phyloP scores from a whole-genome alignment of 2,329 filamentous ascomycete genomes.

The Lasiodiplodia gonubiensis region DNA sequence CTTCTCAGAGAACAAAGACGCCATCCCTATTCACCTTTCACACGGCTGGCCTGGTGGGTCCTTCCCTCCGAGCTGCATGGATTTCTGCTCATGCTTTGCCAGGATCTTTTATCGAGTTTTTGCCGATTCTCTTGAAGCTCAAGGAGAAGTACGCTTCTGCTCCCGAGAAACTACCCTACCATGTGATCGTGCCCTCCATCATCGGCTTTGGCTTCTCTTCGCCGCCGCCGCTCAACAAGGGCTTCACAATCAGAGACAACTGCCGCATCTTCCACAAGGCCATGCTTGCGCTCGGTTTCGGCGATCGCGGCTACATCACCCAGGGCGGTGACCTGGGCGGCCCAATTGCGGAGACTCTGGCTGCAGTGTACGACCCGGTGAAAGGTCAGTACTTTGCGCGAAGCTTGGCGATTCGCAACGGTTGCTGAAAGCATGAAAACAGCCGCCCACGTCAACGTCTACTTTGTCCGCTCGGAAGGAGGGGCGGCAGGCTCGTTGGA shows the following conservation, averaged over 20 bases:
- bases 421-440: neutral
- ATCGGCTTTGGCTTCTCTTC: slow-evolving; percentile 61
- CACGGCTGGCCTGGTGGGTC: slow-evolving; percentile 57
- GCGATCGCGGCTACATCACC: slow-evolving; percentile 54
- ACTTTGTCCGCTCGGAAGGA: neutral
- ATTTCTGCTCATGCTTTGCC: slow-evolving; percentile 42
- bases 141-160: slow-evolving; percentile 51
- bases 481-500: slow-evolving; percentile 39
- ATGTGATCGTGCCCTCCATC: slow-evolving; percentile 62
- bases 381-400: slow-evolving; percentile 31
- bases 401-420: no score
- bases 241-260: slow-evolving; percentile 51
- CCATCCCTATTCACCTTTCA: slow-evolving; percentile 58
- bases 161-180: slow-evolving; percentile 59
- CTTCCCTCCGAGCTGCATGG: slow-evolving; percentile 41
- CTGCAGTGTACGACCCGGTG: slow-evolving; percentile 39
- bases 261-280: slow-evolving; percentile 57
- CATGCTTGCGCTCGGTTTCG: slow-evolving; percentile 61
- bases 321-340: slow-evolving; percentile 65
- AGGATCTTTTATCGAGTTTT: slow-evolving; percentile 54
- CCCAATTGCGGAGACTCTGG: slow-evolving; percentile 52
- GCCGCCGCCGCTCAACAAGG: slow-evolving; percentile 52
- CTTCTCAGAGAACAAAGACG: slow-evolving; percentile 58
- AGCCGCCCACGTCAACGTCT: slow-evolving; percentile 5
- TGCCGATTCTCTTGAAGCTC: slow-evolving; percentile 57